A percentile compares a stretch with the other conserved stretches of the same genome.
phyloP scores from a whole-genome alignment of 768 basidiomycete species.

The Suillus americanus region DNA sequence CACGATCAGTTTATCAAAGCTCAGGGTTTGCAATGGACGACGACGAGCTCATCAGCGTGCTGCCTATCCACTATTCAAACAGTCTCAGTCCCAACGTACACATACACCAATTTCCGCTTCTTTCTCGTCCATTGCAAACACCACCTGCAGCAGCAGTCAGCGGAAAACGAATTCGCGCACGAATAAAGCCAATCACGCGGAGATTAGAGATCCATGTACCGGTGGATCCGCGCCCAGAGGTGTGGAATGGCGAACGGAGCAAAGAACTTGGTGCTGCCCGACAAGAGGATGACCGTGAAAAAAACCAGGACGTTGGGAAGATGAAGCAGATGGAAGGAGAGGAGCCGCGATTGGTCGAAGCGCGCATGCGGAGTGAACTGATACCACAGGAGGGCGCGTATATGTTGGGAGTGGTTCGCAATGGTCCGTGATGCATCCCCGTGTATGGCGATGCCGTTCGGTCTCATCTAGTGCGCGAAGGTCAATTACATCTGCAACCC shows the following conservation, averaged over 20 bases:
- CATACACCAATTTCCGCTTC: constrained; percentile 79
- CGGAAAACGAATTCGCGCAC: constrained; percentile 76
- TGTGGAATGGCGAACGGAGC: constrained; percentile 76
- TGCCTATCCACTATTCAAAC: constrained; percentile 75
- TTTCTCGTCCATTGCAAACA: constrained; percentile 68
- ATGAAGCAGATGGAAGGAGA: constrained; percentile 46
- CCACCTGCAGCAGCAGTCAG: constrained; percentile 72
- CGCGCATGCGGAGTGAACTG: constrained; percentile 72
- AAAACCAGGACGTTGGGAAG: constrained; percentile 59
- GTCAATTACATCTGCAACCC: constrained; percentile 74
- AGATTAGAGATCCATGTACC: constrained; percentile 80
- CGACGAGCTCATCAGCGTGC: constrained; percentile 58
- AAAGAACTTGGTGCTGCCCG: constrained; percentile 65
- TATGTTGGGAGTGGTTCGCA: constrained; percentile 74
- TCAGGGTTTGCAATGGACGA: constrained; percentile 18
- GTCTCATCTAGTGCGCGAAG: constrained; percentile 36
- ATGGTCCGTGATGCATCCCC: constrained; percentile 47
- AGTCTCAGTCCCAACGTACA: constrained; percentile 62
- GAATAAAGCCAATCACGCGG: constrained; percentile 62
- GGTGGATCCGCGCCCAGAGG: constrained; percentile 75
- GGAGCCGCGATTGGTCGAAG: constrained; percentile 65
- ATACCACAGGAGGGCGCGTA: constrained; percentile 63
- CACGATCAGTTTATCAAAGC: neutral
- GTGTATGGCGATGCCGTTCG: constrained; percentile 1
- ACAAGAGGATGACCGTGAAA: constrained; percentile 75